Percentiles rank a stretch among this genome's conserved stretches.
Evolutionary conservation across 306 rosid species (phyloP).

Genomic region (Acacia melanoxylon): DNA sequence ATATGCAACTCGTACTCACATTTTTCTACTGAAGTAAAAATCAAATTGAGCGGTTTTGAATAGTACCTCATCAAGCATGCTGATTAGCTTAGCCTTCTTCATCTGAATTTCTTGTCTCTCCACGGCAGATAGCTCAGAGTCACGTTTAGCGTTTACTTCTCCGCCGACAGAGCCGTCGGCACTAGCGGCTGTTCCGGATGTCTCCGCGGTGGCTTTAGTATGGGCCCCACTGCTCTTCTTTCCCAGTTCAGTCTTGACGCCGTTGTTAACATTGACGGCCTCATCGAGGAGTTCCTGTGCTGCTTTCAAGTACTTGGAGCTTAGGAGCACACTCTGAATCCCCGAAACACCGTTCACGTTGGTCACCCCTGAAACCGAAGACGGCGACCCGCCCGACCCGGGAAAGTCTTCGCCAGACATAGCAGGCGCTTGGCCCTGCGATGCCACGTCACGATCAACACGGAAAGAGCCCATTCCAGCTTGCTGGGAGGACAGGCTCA

Average conservation of each 20-base stretch:
- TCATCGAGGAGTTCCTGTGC: conserved; percentile 89
- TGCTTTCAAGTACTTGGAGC: conserved; percentile 85
- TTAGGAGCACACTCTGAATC: conserved; percentile 71
- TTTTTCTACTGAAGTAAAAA: not conserved
- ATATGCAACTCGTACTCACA: not conserved
- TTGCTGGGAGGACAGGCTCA: conserved; percentile 71
- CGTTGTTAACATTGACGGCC: conserved; percentile 73
- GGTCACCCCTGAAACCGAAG: conserved; percentile 62
- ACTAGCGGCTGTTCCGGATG: conserved; percentile 41
- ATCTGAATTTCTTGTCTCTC: conserved; percentile 97
- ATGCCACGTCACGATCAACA: conserved; percentile 36
- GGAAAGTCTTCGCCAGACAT: conserved; percentile 54
- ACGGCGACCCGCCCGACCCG: conserved; percentile 56
- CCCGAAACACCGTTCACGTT: conserved; percentile 61
- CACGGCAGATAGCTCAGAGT: conserved; percentile 64
- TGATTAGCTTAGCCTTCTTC: conserved; percentile 89
- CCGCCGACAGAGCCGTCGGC: conserved; percentile 57
- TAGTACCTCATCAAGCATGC: conserved; percentile 93
- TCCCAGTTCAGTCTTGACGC: conserved; percentile 47
- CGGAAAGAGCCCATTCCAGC: conserved; percentile 51
- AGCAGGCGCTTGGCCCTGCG: conserved; percentile 36
- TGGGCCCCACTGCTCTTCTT: conserved; percentile 40
- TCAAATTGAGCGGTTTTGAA: not conserved
- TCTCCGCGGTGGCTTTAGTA: conserved; percentile 55
- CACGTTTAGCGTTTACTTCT: conserved; percentile 51